Evolutionary conservation across 2,329 filamentous ascomycete genomes (phyloP).

Genomic region (Ceratocystis huliohia): DNA sequence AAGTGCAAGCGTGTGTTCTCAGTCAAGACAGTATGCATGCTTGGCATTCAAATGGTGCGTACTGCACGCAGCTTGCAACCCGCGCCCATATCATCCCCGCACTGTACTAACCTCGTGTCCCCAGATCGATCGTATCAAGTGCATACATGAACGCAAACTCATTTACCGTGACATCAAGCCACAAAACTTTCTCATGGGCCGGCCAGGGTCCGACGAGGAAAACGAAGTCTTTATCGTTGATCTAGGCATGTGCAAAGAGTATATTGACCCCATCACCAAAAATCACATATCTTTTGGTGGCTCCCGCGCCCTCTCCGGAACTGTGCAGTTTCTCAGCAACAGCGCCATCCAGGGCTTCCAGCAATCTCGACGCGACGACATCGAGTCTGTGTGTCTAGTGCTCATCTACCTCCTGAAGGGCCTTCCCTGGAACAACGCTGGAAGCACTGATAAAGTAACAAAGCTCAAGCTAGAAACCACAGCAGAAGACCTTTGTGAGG

Average conservation of each 20-base stretch:
- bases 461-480: constrained; percentile 17
- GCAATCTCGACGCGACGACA: constrained; percentile 18
- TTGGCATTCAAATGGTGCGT: constrained; percentile 19
- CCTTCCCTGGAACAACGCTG: constrained; percentile 16
- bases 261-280: constrained; percentile 17
- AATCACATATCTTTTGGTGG: constrained; percentile 13
- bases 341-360: constrained; percentile 16
- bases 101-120: not conserved
- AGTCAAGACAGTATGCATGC: constrained; percentile 16
- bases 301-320: constrained; percentile 15
- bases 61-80: not conserved
- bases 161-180: constrained; percentile 86
- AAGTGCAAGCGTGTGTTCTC: constrained; percentile 17
- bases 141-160: constrained; percentile 42
- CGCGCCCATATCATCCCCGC: not conserved
- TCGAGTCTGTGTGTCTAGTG: constrained; percentile 16
- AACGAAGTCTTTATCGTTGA: constrained; percentile 17
- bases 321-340: constrained; percentile 19
- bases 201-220: constrained; percentile 5
- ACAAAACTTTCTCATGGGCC: constrained; percentile 62
- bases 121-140: constrained; percentile 17
- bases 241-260: constrained; percentile 19
- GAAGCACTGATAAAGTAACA: constrained; percentile 13
- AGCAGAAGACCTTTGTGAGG: constrained; percentile 10
- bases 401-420: constrained; percentile 18